A percentile compares a stretch with the other conserved stretches of the same genome.
phyloP scores from a whole-genome alignment of 345 rosid genomes.

The Euphorbia tirucalli region DNA sequence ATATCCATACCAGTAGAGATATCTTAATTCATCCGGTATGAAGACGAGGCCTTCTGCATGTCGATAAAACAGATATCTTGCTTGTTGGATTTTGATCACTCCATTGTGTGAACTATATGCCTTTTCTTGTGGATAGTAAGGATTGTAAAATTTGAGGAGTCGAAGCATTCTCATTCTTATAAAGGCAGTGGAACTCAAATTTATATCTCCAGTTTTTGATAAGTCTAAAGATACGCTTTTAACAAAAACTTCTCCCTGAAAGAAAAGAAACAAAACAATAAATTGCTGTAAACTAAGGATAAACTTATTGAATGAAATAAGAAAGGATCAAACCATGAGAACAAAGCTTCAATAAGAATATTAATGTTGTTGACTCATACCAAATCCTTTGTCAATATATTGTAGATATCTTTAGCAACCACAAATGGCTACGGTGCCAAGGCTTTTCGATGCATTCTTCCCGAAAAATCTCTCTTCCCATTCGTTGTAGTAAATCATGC shows the following conservation, averaged over 20 bases:
- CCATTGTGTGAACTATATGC: not conserved
- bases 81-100: not conserved
- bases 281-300: not conserved
- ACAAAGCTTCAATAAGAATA: no score
- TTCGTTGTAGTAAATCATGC: slow-evolving; percentile 8
- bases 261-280: not conserved
- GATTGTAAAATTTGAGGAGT: not conserved
- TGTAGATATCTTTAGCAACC: not conserved
- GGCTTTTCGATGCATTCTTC: not conserved
- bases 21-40: slow-evolving; percentile 5
- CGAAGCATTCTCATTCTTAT: not conserved
- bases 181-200: not conserved
- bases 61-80: not conserved
- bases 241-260: not conserved
- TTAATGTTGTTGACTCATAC: not conserved
- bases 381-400: slow-evolving; percentile 1
- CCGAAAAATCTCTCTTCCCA: slow-evolving; percentile 7
- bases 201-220: not conserved
- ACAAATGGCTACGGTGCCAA: slow-evolving; percentile 2
- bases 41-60: not conserved
- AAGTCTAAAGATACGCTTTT: slow-evolving; percentile 1
- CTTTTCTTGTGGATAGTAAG: not conserved
- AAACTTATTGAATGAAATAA: not conserved
- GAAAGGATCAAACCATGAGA: not conserved
- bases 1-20: not conserved